Conservation (phyloP, 805 yeast species). For the Candida ovalis region DNA sequence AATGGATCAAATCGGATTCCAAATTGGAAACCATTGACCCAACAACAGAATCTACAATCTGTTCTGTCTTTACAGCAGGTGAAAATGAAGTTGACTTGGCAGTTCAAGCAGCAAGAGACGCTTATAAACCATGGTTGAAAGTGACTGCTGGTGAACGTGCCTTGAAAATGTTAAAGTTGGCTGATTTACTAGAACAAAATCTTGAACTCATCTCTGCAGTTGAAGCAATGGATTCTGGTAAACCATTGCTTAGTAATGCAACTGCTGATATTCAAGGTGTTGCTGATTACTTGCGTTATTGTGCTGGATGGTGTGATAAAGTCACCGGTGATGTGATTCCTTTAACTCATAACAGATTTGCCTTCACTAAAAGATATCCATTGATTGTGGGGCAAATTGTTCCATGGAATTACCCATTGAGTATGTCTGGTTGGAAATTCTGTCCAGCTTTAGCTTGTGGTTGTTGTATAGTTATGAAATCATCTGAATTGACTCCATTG, state of each 20-base stretch:
- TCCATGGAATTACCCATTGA: conserved; percentile 71
- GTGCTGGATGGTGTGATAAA: conserved; percentile 64
- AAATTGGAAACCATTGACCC: conserved; percentile 46
- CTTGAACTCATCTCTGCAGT: conserved; percentile 46
- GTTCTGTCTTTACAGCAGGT: conserved; percentile 44
- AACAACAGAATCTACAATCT: conserved; percentile 44
- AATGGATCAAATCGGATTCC: conserved; percentile 40
- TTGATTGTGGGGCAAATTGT: conserved; percentile 63
- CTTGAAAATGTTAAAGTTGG: conserved; percentile 41
- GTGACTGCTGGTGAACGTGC: conserved; percentile 39
- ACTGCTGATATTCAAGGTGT: conserved; percentile 45
- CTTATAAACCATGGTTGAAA: conserved; percentile 46
- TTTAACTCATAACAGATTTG: conserved; percentile 43
- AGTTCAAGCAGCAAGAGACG: conserved; percentile 45
- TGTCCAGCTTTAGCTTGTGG: conserved; percentile 84
- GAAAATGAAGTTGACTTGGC: conserved; percentile 48
- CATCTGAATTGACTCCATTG: conserved; percentile 75
- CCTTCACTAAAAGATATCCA: conserved; percentile 68
- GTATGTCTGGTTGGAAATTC: conserved; percentile 77
- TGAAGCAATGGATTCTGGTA: conserved; percentile 57
- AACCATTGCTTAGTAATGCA: conserved; percentile 46
- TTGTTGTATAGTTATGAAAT: conserved; percentile 65
- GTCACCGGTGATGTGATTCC: conserved; percentile 41
- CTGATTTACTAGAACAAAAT: conserved; percentile 47
- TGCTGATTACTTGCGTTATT: conserved; percentile 44